phyloP scores from a whole-genome alignment of 305 asterid genomes.

The Fraxinus xanthoxyloides region DNA sequence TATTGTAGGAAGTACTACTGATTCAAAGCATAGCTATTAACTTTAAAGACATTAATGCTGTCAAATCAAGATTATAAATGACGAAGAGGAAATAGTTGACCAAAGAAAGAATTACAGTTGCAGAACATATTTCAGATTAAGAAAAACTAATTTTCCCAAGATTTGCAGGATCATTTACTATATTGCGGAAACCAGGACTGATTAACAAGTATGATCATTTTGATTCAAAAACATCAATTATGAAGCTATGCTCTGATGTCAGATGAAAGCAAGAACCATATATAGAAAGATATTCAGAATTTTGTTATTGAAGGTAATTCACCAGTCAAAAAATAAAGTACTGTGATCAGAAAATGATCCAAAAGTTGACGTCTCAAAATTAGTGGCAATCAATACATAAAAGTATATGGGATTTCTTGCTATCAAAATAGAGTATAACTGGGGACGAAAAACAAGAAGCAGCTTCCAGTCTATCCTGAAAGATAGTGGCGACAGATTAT shows the following conservation, averaged over 20 bases:
- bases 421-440: neutral
- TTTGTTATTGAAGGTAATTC: neutral
- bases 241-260: neutral
- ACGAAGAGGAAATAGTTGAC: neutral
- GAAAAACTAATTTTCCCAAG: neutral
- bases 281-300: neutral
- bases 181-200: neutral
- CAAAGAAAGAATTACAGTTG: neutral
- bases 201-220: neutral
- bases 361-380: neutral
- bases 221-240: neutral
- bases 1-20: neutral
- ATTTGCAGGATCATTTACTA: neutral
- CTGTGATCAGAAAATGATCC: neutral
- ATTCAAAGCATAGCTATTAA: neutral
- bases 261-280: neutral
- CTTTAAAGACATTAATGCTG: neutral
- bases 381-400: neutral
- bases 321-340: neutral
- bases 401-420: neutral
- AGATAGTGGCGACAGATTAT: neutral
- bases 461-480: neutral
- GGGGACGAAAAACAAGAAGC: neutral
- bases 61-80: neutral
- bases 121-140: neutral